Evolutionary conservation across 495 filamentous ascomycete species (phyloP), one percentile per base, ranked within the genome.

Genomic region (Aspergillus sparsus): DNA sequence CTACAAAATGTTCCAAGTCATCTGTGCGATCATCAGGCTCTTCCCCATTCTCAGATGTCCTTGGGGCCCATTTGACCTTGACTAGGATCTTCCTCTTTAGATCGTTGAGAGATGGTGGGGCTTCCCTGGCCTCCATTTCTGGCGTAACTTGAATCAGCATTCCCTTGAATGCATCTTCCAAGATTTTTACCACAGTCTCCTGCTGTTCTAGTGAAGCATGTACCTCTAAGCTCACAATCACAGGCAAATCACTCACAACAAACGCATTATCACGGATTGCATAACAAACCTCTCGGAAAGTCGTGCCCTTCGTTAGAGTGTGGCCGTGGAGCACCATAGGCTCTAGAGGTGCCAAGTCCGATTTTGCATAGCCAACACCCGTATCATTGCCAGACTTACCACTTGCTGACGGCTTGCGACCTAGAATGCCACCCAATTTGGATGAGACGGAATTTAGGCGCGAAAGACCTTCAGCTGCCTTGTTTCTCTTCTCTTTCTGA

Each of bases 171-270:
- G 84, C 84, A 49, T 93, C 81, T 50, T 82, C 78, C 82, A 97
- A 96, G 61, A 97, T 96, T 53, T 90, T 80, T 0, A 96, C 90
- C 88, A 97, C 96, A 12, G 84, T 84, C 63, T 89, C 84, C 67
- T 97, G 93, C 68, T 97, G 93, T 45, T 86, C 82, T 0, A 81
- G 69, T 60, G 80, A 79, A 34, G 89, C 90, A 74, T 97, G 93
- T 0, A 97, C 90, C 70, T 98, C 93, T 8, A 98, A 77, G 64
- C 90, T 94, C 59, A 96, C 85, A 39, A 98, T 92, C 2, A 98
- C 76, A 0, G 93, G 93, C 0, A 93, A 75, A 52, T 96, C 87
- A 35, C 78, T 85, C 4, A 77, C 81, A 7, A 86, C 76, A 66
- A 98, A 97, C 0, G 89, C 90, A 65, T 87, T 82, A 47, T 96